Conservation (phyloP, 352 stramenopile genomes). For the Plasmopara viticola region DNA sequence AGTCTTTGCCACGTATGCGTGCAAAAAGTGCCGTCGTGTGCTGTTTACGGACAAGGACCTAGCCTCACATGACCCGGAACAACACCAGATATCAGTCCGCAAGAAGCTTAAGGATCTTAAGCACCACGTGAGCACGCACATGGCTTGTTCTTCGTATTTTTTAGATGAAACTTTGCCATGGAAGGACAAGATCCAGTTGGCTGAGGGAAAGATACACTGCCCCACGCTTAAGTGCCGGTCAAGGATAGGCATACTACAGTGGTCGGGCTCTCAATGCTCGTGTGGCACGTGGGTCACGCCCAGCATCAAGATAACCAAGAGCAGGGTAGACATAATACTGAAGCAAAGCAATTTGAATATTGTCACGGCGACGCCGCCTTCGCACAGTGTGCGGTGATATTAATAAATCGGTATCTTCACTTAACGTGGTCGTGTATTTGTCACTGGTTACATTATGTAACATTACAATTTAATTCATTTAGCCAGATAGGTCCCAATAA, state of each 20-base stretch:
- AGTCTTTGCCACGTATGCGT: constrained; percentile 36
- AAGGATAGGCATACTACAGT: constrained; percentile 61
- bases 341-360: constrained; percentile 24
- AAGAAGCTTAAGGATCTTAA: constrained; percentile 71
- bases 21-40: constrained; percentile 61
- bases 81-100: constrained; percentile 58
- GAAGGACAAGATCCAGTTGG: constrained; percentile 62
- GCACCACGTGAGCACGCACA: constrained; percentile 30
- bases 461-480: neutral
- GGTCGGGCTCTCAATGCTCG: constrained; percentile 76
- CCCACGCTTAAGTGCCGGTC: constrained; percentile 64
- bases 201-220: constrained; percentile 68
- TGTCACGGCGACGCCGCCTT: constrained; percentile 6
- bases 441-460: neutral
- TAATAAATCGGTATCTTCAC: neutral
- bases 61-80: constrained; percentile 47
- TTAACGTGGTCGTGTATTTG: constrained; percentile 1
- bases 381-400: neutral
- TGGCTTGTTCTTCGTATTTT: constrained; percentile 64
- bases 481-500: constrained; percentile 49
- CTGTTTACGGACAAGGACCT: constrained; percentile 63
- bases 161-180: constrained; percentile 56
- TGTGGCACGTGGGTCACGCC: constrained; percentile 80
- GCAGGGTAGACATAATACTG: constrained; percentile 47
- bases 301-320: constrained; percentile 81